Base-by-base conservation (phyloP, 2,329 filamentous ascomycete species). In the Chalara sp. region DNA sequence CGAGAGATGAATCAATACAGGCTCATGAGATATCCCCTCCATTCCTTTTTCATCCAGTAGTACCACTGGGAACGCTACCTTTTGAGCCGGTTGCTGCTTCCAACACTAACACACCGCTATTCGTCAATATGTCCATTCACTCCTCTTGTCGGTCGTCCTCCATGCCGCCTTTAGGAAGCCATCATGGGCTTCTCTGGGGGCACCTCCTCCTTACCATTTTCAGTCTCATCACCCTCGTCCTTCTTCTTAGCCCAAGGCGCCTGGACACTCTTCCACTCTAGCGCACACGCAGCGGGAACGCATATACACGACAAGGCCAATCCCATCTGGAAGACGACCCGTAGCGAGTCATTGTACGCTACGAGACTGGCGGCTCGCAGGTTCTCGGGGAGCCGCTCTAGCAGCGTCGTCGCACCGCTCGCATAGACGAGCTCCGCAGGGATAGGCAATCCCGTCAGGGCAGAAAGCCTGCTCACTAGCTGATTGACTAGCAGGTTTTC, bases 331-430 rank as follows among this genome's bases (percentile, higher is more conserved):
- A 85, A 88, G 1, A 76, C 76, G 52, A 75, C 67, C 2, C 74
- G 73, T 37, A 89, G 65, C 0, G 82, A 72, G 29, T 70, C 63
- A 61, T 87, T 87, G 68, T 89, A 89, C 0, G 73, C 77, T 0
- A 58, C 43, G 6, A 79, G 66, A 30, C 80, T 76, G 2, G 65
- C 65, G 2, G 59, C 50, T 1, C 79, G 61, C 52, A 67, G 71
- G 46, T 73, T 52, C 0, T 56, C 39, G 0, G 69, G 64, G 40
- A 83, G 70, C 12, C 65, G 63, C 0, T 67, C 59, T 55, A 73
- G 71, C 28, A 83, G 62, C 49, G 72, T 70, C 0, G 78, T 80
- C 2, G 76, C 75, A 42, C 77, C 77, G 5, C 68, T 68, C 1
- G 51, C 56, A 32, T 51, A 7, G 43, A 58, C 55, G 21, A 41